Percentiles rank a stretch among this genome's conserved stretches.
Conservation (phyloP, 1,139 yeast species). For the Kodamaea arcana region DNA sequence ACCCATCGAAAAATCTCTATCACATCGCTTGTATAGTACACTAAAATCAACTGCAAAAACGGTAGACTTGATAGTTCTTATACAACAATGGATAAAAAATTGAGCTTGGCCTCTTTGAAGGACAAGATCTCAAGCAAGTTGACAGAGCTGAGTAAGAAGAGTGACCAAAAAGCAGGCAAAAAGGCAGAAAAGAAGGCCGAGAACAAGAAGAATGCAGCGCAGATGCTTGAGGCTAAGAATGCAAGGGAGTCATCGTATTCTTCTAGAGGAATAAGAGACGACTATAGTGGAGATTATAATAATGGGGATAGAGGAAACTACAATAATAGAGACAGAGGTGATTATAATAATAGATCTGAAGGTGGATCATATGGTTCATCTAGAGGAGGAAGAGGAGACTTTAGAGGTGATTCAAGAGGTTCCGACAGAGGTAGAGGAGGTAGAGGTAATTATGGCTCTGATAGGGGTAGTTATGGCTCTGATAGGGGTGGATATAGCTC, state of each 20-base stretch:
- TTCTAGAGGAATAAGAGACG: constrained; percentile 7
- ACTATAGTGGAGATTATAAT: neutral
- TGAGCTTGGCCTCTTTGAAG: constrained; percentile 51
- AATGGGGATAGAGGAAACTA: neutral
- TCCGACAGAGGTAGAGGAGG: constrained; percentile 1
- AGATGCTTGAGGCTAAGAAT: constrained; percentile 4
- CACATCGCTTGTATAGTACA: neutral
- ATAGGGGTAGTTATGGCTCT: neutral
- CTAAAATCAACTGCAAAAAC: neutral
- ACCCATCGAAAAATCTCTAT: neutral
- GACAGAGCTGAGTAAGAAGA: constrained; percentile 17
- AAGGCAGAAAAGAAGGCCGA: constrained; percentile 16
- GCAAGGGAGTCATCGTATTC: constrained; percentile 7
- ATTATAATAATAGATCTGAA: neutral
- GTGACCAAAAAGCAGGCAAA: constrained; percentile 19
- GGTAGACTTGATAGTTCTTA: neutral
- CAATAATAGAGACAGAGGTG: neutral
- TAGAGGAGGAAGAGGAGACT: constrained; percentile 1
- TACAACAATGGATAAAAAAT: constrained; percentile 27
- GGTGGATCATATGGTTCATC: constrained; percentile 1
- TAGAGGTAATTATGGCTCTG: constrained; percentile 2
- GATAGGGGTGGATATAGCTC: neutral
- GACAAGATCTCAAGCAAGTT: constrained; percentile 53
- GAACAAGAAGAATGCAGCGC: constrained; percentile 1
- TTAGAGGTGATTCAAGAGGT: constrained; percentile 4